A percentile compares a stretch with the other conserved stretches of the same genome.
These are phyloP conservation scores for Linum lewisii DNA, from an alignment of 345 rosid species.

Conservation along the genomic window DNA sequence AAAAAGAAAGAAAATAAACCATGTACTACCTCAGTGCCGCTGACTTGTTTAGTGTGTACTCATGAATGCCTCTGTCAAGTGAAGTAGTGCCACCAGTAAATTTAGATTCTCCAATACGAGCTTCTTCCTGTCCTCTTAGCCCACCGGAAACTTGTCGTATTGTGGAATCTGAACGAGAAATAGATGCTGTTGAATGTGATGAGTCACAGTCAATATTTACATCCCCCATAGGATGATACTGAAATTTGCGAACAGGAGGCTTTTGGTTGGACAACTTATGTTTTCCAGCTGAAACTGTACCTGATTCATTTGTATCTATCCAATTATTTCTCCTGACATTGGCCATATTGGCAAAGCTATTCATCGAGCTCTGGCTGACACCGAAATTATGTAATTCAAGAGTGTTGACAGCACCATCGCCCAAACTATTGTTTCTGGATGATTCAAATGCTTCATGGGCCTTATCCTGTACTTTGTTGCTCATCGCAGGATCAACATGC, in stretches of 20 bases:
- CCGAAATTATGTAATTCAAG: conserved; percentile 21
- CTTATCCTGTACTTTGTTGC: conserved; percentile 22
- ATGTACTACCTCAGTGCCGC: conserved; percentile 53
- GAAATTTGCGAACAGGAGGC: conserved; percentile 60
- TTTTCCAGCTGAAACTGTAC: conserved; percentile 32
- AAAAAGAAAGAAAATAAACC: no score
- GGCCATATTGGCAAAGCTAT: conserved; percentile 29
- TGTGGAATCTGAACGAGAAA: conserved; percentile 23
- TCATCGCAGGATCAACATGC: conserved; percentile 27
- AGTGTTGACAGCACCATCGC: conserved; percentile 22
- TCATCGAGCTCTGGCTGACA: conserved; percentile 27
- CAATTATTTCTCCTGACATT: conserved; percentile 31
- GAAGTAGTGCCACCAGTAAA: conserved; percentile 33
- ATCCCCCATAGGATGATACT: conserved; percentile 94
- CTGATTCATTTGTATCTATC: conserved; percentile 37
- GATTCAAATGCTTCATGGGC: conserved; percentile 39
- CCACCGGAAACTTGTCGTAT: conserved; percentile 30
- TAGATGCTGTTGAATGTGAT: conserved; percentile 28
- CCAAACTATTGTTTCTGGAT: conserved; percentile 32
- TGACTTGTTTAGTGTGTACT: conserved; percentile 28
- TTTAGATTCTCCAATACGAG: conserved; percentile 28
- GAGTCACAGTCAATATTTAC: conserved; percentile 42
- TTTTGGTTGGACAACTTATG: conserved; percentile 40
- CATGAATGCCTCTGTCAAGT: conserved; percentile 30
- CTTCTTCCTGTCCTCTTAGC: conserved; percentile 23